Evolutionary conservation across 768 basidiomycete genomes (phyloP).

Genomic region (Strobilomyces dryophilus): DNA sequence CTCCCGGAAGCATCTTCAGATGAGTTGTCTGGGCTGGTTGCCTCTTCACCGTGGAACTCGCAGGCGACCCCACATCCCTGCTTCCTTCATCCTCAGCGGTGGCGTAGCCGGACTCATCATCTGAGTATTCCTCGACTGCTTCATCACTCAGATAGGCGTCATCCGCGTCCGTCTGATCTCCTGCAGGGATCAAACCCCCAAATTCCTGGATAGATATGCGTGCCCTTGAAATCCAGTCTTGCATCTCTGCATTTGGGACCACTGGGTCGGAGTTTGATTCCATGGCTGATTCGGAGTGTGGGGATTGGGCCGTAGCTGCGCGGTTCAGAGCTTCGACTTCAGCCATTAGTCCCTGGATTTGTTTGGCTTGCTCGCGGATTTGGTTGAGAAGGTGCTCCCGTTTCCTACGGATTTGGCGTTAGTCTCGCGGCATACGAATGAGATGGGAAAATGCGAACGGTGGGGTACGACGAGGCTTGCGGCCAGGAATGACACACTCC

Average conservation of each 20-base stretch:
- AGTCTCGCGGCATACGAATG: neutral
- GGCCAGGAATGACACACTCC: constrained; percentile 78
- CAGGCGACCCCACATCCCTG: constrained; percentile 28
- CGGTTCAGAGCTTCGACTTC: constrained; percentile 53
- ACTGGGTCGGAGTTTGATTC: constrained; percentile 23
- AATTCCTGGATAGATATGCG: constrained; percentile 65
- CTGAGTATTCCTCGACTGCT: constrained; percentile 32
- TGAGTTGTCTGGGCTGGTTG: constrained; percentile 35
- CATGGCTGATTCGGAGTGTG: constrained; percentile 30
- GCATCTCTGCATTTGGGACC: constrained; percentile 51
- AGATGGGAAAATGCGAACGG: constrained; percentile 47
- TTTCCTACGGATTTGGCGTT: constrained; percentile 45
- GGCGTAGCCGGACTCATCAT: constrained; percentile 33
- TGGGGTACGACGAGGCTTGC: constrained; percentile 73
- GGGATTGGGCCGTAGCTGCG: constrained; percentile 29
- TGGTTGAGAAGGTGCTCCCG: constrained; percentile 75
- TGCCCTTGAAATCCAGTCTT: constrained; percentile 76
- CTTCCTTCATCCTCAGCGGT: constrained; percentile 21
- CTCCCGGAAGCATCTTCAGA: constrained; percentile 54
- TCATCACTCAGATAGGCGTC: constrained; percentile 33
- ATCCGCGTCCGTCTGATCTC: constrained; percentile 51
- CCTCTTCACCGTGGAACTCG: constrained; percentile 36
- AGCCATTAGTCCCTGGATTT: constrained; percentile 68
- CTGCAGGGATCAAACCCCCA: constrained; percentile 61
- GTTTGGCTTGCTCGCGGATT: constrained; percentile 68